A percentile compares a stretch with the other conserved stretches of the same genome.
These are phyloP conservation scores for Aspergillus ostianus DNA, from an alignment of 495 filamentous ascomycete genomes.

Conservation along the genomic window DNA sequence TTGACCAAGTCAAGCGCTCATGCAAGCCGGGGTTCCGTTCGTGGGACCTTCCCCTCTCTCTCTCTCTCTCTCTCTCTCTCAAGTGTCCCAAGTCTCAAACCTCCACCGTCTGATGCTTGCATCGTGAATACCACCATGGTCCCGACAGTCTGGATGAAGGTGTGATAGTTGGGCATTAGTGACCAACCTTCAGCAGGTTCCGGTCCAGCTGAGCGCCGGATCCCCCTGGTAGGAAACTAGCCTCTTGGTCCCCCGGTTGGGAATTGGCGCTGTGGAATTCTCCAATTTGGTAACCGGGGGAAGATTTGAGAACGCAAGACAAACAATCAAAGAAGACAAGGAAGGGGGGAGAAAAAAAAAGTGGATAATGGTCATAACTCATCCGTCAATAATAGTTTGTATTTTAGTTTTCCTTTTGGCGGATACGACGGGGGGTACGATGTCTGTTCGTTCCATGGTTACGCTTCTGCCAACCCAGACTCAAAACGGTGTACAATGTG, in stretches of 20 bases:
- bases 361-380: not conserved
- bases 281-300: not conserved
- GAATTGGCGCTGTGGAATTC: not conserved
- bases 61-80: not conserved
- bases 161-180: constrained; percentile 31
- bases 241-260: not conserved
- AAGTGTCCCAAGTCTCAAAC: not conserved
- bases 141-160: constrained; percentile 29
- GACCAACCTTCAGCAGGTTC: constrained; percentile 16
- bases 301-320: not conserved
- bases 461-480: not conserved
- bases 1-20: not conserved
- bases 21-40: not conserved
- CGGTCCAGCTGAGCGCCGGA: constrained; percentile 19
- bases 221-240: not conserved
- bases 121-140: constrained; percentile 19
- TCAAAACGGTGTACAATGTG: not conserved
- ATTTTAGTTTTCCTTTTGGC: not conserved
- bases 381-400: too few species aligned
- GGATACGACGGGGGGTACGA: not conserved
- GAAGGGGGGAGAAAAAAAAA: not conserved
- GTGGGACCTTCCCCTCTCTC: not conserved
- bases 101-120: constrained; percentile 19
- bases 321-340: not conserved
- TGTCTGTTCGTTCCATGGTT: not conserved